Base-by-base conservation (phyloP, 495 filamentous ascomycete species). In the Amphirosellinia nigrospora region DNA sequence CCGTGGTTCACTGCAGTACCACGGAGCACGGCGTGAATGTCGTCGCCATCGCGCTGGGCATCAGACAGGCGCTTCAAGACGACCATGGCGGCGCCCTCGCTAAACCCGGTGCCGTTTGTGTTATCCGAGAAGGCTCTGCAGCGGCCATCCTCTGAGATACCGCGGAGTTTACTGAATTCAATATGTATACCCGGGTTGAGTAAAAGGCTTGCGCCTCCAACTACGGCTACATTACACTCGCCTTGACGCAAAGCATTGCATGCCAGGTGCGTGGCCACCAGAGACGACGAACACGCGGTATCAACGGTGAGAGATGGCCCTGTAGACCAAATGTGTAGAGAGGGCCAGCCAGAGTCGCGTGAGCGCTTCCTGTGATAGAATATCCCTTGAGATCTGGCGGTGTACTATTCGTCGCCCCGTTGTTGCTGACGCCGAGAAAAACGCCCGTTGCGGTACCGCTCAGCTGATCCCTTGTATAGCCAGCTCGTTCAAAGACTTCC, bases 31-130 rank as follows among this genome's bases (percentile, higher is more conserved):
- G 77, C 81, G 39, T 84, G 79, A 50, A 88, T 82, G 1, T 78
- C 79, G 67, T 87, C 82, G 10, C 79, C 75, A 68, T 85, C 82
- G 9, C 71, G 62, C 11, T 84, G 64, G 3, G 86, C 87, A 59
- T 84, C 81, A 19, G 60, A 60, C 0, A 87, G 74, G 11, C 74
- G 72, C 74, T 89, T 89, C n/a, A 89, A 48, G 10, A 80, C 74
- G 0, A 87, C 45, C 2, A 79, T 75, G 30, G 69, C 78, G 9
- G 85, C 69, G 7, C 78, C 87, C 66, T 90, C 87, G 1, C 74
- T 86, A 7, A 85, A 77, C 0, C 71, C 85, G 70, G 85, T 89
- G 0, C 87, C 87, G 69, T 86, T 72, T 3, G 86, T 84, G 52
- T 72, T 64, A 30, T 63, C 70, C 19, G 67, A 67, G 58, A 75